Base-by-base conservation (phyloP, 257 asterid species). In the Jaltomata sinuosa region DNA sequence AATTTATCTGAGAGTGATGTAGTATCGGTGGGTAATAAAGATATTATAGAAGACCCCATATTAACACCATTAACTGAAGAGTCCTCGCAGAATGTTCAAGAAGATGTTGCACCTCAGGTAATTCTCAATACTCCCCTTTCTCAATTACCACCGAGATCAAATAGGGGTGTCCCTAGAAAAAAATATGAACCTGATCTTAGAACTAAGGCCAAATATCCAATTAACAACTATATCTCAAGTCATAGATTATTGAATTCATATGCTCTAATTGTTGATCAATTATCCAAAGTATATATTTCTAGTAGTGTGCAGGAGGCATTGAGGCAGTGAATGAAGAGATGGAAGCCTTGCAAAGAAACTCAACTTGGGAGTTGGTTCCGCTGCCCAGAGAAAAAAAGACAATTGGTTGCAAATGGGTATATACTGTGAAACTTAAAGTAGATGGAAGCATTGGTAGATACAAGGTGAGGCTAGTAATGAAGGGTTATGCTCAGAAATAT, bases 201-300 rank as follows among this genome's bases (percentile, higher is more conserved):
- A n/a, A n/a, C n/a, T n/a, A n/a, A n/a, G n/a, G n/a, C n/a, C n/a
- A n/a, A n/a, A n/a, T n/a, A n/a, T n/a, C n/a, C n/a, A n/a, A n/a
- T n/a, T n/a, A n/a, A n/a, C n/a, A n/a, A n/a, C n/a, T n/a, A n/a
- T n/a, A n/a, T n/a, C n/a, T n/a, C n/a, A n/a, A n/a, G n/a, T n/a
- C n/a, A n/a, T n/a, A n/a, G n/a, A n/a, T n/a, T n/a, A n/a, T n/a
- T n/a, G n/a, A n/a, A n/a, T n/a, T n/a, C n/a, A n/a, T n/a, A n/a
- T n/a, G n/a, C n/a, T n/a, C n/a, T n/a, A n/a, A n/a, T n/a, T n/a
- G 11, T 85, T 54, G 34, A 85, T 57, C 78, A 81, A 81, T 54
- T 71, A 45, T 71, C 71, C 47, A 40, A 1, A 38, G 53, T 85
- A 0, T 53, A 67, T 85, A 80, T 85, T 49, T 77, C 54, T 52